These are phyloP conservation scores for Pinus albicaulis DNA, from an alignment of 75 land plant genomes.

Conservation along the genomic window DNA sequence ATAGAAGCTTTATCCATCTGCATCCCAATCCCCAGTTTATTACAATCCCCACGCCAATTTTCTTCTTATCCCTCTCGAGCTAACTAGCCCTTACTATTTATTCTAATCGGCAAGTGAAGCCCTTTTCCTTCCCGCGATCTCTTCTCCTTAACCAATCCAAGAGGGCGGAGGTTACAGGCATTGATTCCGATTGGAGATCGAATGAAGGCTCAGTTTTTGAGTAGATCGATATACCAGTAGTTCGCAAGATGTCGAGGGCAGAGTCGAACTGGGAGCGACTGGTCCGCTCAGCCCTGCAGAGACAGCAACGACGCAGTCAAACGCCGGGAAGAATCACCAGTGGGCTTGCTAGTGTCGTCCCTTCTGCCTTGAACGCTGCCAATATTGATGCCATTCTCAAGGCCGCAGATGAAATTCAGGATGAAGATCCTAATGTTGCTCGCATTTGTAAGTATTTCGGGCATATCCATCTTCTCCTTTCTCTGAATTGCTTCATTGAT, in stretches of 20 bases:
- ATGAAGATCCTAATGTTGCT: slow-evolving; percentile 73
- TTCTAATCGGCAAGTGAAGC: too few species aligned
- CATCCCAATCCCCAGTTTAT: too few species aligned
- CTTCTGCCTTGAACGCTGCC: slow-evolving; percentile 64
- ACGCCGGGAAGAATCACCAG: slow-evolving; percentile 22
- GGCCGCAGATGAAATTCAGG: slow-evolving; percentile 88
- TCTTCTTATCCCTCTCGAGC: too few species aligned
- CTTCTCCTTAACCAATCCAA: too few species aligned
- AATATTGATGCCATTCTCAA: slow-evolving; percentile 83
- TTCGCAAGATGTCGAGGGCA: slow-evolving; percentile 1
- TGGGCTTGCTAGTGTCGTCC: slow-evolving; percentile 69
- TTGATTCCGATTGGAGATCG: too few species aligned
- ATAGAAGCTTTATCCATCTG: too few species aligned
- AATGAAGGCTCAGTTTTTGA: too few species aligned
- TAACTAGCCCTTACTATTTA: too few species aligned
- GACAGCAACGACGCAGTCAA: slow-evolving; percentile 15
- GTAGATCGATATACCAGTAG: too few species aligned
- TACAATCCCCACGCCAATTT: too few species aligned
- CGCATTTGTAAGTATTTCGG: slow-evolving; percentile 66
- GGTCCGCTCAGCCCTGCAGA: slow-evolving; percentile 28
- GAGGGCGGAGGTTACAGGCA: too few species aligned
- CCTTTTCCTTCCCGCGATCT: too few species aligned
- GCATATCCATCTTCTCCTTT: neutral
- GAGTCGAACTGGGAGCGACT: slow-evolving; percentile 55
- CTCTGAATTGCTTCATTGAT: neutral